Conservation (phyloP, 176 grass and related monocot genomes). For the Oryza australiensis region DNA sequence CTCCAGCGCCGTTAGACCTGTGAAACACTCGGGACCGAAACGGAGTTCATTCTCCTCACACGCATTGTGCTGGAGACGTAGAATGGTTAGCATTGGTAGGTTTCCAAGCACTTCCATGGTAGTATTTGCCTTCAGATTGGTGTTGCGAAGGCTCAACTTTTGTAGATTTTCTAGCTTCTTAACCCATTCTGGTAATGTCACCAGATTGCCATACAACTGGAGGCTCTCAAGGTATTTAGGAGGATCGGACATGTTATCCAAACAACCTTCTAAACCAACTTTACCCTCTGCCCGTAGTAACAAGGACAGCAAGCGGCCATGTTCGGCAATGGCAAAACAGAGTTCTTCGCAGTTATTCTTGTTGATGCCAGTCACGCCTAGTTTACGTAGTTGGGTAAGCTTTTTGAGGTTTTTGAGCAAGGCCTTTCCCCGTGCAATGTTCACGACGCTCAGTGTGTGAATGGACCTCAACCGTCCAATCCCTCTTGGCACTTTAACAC, state of each 20-base stretch:
- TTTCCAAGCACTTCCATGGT: not conserved
- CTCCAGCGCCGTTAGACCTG: too few species aligned
- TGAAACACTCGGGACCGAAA: too few species aligned
- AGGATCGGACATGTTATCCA: not conserved
- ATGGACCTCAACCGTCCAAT: not conserved
- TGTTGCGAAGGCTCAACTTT: not conserved
- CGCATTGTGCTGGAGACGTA: not conserved
- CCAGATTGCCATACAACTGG: not conserved
- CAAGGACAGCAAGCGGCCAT: not conserved
- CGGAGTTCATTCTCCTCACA: not conserved
- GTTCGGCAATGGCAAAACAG: not conserved
- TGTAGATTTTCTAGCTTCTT: not conserved
- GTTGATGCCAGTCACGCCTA: not conserved
- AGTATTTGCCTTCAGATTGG: accelerated
- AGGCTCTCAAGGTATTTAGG: not conserved
- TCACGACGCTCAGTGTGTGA: not conserved
- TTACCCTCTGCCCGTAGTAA: not conserved
- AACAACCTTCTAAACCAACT: not conserved
- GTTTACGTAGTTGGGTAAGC: not conserved
- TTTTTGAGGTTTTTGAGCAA: not conserved
- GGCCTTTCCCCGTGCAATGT: not conserved
- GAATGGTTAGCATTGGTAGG: not conserved
- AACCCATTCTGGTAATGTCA: not conserved
- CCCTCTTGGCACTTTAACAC: not conserved
- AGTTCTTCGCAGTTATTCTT: not conserved